Evolutionary conservation across 108 stramenopile genomes (phyloP), one percentile per base, ranked within the genome.

Genomic region (Nitzschia sp.): DNA sequence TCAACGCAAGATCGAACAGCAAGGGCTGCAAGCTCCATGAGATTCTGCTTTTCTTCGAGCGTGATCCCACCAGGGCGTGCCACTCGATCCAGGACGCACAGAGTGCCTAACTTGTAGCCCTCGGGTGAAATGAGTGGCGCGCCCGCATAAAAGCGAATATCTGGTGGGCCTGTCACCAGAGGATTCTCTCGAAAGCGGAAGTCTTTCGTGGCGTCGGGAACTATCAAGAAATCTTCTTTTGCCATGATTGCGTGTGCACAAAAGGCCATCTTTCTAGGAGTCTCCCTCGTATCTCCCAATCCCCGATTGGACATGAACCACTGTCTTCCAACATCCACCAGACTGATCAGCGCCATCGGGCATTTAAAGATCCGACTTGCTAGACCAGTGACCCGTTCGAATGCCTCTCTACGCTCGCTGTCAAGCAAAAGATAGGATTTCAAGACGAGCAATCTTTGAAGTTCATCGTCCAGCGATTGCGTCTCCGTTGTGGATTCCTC

Each of bases 81-180:
- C 58, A 81, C 85, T 27, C 45, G 69, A 63, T 91, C 91, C 45
- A 95, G 78, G 22, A 91, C 72, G 59, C 94, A 95, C 8, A 95
- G 72, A 17, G 94, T 88, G 0, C 94, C 94, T 0, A 92, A 31
- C 28, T 83, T 87, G 63, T 77, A 74, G 3, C 87, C 89, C 58
- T 90, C 88, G 0, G 87, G 85, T n/a, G 81, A 58, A 23, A 73
- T 67, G 31, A 94, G 77, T 21, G 88, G 82, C 15, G 81, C 87
- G 34, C 90, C 90, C 6, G 88, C 94, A 45, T 95, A 92, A 67
- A 92, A 92, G 16, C 94, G 88, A 45, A 94, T 85, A 68, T 80
- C 36, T 35, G 90, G 87, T 9, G 69, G 68, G 2, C 85, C 90
- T 0, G 80, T 82, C 3, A 95, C 94, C 34, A 87, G 67, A 25